These are phyloP conservation scores for Fusarium sp. DNA, from an alignment of 2,329 filamentous ascomycete genomes.

Conservation along the genomic window DNA sequence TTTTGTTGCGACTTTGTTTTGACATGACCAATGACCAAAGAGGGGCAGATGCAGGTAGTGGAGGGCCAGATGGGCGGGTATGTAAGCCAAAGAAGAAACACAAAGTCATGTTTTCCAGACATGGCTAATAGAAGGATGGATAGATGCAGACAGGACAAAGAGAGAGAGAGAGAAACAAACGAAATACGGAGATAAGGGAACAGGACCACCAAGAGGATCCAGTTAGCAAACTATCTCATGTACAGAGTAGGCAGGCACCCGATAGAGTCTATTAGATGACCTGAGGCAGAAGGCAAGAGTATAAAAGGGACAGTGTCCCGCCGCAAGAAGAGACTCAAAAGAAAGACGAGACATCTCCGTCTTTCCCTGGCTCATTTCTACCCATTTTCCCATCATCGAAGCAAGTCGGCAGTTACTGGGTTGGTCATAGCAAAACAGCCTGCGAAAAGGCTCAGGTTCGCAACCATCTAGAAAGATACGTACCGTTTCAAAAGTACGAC, in stretches of 20 bases:
- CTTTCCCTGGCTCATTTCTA: conserved; percentile 13
- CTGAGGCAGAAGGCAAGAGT: conserved; percentile 34
- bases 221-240: background rate
- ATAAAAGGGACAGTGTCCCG: conserved; percentile 40
- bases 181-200: conserved; percentile 6
- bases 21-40: background rate
- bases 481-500: conserved; percentile 21
- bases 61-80: conserved; percentile 20
- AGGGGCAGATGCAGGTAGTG: conserved; percentile 18
- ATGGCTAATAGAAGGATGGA: conserved; percentile 12
- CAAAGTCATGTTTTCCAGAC: conserved; percentile 4
- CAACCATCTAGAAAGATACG: conserved; percentile 32
- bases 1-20: conserved; percentile 9
- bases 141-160: background rate
- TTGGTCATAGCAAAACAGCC: conserved; percentile 31
- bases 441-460: conserved; percentile 25
- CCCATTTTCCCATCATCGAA: conserved; percentile 32
- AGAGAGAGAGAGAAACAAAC: background rate
- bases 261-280: conserved; percentile 18
- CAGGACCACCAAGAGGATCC: background rate
- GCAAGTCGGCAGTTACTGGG: conserved; percentile 32
- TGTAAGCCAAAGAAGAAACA: conserved; percentile 17
- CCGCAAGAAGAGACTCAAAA: conserved; percentile 15
- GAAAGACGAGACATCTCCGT: conserved; percentile 25
- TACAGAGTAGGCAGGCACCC: background rate